Conservation (phyloP, 164 flowering plant genomes). For the Liriodendron chinense region DNA sequence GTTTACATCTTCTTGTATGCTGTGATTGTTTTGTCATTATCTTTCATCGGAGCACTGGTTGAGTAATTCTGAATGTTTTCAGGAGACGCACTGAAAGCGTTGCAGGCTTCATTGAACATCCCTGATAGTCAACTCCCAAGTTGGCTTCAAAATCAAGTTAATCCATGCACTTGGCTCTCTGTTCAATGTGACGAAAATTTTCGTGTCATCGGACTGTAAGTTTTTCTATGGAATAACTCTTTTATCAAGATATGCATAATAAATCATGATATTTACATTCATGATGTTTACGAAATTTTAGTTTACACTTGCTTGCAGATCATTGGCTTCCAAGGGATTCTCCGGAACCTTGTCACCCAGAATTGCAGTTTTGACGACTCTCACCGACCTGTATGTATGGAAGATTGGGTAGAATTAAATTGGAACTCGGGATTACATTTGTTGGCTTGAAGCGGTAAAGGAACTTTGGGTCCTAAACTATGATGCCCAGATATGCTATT, state of each 20-base stretch:
- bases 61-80: constrained; percentile 17
- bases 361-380: constrained; percentile 54
- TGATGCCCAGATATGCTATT: background rate
- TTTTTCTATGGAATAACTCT: background rate
- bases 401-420: constrained; percentile 6
- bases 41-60: background rate
- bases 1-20: background rate
- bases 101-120: constrained; percentile 59
- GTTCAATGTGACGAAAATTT: constrained; percentile 43
- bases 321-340: constrained; percentile 65
- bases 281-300: background rate
- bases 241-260: background rate
- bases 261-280: background rate
- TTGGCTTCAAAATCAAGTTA: constrained; percentile 77
- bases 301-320: constrained; percentile 38
- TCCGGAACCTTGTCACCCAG: constrained; percentile 66
- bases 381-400: constrained; percentile 65
- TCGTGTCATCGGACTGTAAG: constrained; percentile 53
- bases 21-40: background rate
- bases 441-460: background rate
- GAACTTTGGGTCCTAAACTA: background rate
- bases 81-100: constrained; percentile 68
- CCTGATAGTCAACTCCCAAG: constrained; percentile 51
- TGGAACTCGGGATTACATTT: background rate
- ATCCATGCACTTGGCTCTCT: constrained; percentile 89